A percentile compares a stretch with the other conserved stretches of the same genome.
Conservation (phyloP, 345 rosid genomes). For the Ceriops tagal region DNA sequence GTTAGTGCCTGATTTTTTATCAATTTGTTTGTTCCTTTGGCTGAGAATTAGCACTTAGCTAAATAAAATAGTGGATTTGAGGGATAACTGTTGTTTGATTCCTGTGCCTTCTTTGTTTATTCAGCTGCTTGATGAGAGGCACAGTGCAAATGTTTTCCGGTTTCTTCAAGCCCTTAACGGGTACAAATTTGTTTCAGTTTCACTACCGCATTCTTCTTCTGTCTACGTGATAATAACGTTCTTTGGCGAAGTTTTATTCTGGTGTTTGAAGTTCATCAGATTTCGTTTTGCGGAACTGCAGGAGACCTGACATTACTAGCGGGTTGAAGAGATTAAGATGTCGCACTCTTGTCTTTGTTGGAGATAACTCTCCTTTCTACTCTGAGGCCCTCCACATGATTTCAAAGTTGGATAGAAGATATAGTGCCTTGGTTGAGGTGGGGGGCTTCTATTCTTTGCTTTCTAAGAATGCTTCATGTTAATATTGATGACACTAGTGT, state of each 20-base stretch:
- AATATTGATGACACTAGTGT: neutral
- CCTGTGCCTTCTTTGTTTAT: conserved; percentile 2
- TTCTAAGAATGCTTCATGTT: neutral
- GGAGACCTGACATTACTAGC: conserved; percentile 85
- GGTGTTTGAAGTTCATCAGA: neutral
- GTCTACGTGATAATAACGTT: neutral
- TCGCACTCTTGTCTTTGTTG: conserved; percentile 79
- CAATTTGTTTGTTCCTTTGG: neutral
- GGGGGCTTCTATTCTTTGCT: neutral
- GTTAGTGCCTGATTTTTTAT: conserved; percentile 14
- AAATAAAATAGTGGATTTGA: neutral
- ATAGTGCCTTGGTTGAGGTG: conserved; percentile 90
- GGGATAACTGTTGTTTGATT: neutral
- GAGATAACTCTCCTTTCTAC: conserved; percentile 83
- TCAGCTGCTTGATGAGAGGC: conserved; percentile 34
- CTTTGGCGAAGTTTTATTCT: neutral
- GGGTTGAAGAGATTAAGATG: conserved; percentile 71
- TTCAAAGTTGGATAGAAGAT: conserved; percentile 73
- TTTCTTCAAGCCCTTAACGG: conserved; percentile 26
- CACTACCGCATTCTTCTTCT: neutral
- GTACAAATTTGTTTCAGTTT: conserved; percentile 4
- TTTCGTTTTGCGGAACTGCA: conserved; percentile 26
- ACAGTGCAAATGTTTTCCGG: conserved; percentile 21
- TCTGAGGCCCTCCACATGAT: conserved; percentile 81
- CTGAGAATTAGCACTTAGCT: neutral